phyloP scores from a whole-genome alignment of 2,329 filamentous ascomycete species.

The Cladosporium sp. region DNA sequence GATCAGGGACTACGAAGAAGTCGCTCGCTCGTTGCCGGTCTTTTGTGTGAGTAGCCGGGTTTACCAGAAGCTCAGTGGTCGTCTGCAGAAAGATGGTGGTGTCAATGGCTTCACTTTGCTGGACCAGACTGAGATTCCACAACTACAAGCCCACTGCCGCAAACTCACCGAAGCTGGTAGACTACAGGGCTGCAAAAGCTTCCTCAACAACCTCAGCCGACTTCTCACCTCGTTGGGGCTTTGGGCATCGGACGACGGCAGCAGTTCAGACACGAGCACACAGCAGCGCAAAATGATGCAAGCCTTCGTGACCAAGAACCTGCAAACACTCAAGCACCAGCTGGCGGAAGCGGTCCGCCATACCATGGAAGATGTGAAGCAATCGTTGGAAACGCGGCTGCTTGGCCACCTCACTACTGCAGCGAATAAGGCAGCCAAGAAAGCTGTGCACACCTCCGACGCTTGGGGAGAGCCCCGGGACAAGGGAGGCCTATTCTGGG shows the following conservation, averaged over 20 bases:
- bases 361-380: constrained; percentile 42
- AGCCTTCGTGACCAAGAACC: constrained; percentile 40
- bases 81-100: constrained; percentile 53
- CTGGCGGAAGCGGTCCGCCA: constrained; percentile 44
- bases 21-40: constrained; percentile 58
- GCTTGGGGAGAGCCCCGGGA: constrained; percentile 41
- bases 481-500: constrained; percentile 51
- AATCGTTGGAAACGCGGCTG: constrained; percentile 47
- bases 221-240: constrained; percentile 55
- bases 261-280: constrained; percentile 42
- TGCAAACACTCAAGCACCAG: constrained; percentile 44
- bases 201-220: constrained; percentile 54
- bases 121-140: constrained; percentile 60
- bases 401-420: constrained; percentile 47
- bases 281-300: constrained; percentile 42
- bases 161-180: constrained; percentile 56
- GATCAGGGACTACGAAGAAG: constrained; percentile 57
- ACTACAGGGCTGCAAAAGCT: constrained; percentile 46
- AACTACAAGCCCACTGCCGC: constrained; percentile 59
- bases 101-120: constrained; percentile 54
- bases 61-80: constrained; percentile 62
- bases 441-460: constrained; percentile 36
- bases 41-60: constrained; percentile 65
- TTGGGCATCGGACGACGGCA: constrained; percentile 50
- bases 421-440: constrained; percentile 41